Conservation (phyloP, 2,329 filamentous ascomycete genomes). For the Fusarium odoratissimum region DNA sequence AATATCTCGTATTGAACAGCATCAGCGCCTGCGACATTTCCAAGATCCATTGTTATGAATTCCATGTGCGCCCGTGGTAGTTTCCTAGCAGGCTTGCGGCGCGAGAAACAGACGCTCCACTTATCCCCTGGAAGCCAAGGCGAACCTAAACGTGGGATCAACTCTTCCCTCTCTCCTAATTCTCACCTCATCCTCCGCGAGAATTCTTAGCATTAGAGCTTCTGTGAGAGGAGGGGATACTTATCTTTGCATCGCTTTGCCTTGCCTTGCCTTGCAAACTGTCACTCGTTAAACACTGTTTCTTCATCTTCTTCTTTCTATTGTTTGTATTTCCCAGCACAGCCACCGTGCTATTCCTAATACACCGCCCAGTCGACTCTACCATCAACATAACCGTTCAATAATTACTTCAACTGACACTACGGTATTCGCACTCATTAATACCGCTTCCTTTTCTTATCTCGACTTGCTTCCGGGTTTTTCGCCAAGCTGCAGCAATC, state of each 20-base stretch:
- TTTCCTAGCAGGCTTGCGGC: slow-evolving; percentile 8
- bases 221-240: slow-evolving; percentile 40
- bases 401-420: slow-evolving; percentile 27
- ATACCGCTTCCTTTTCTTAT: slow-evolving; percentile 33
- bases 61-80: neutral
- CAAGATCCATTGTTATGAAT: neutral
- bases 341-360: slow-evolving; percentile 26
- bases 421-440: slow-evolving; percentile 38
- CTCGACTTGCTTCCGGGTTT: slow-evolving; percentile 11
- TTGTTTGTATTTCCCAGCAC: slow-evolving; percentile 28
- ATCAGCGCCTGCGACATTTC: neutral
- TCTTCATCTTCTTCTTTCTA: slow-evolving; percentile 18
- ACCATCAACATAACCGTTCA: slow-evolving; percentile 21
- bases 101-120: slow-evolving; percentile 17
- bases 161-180: slow-evolving; percentile 37
- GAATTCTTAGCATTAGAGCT: slow-evolving; percentile 37
- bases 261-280: slow-evolving; percentile 15
- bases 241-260: slow-evolving; percentile 33
- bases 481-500: slow-evolving; percentile 14
- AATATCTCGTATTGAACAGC: neutral
- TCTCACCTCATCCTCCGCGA: slow-evolving; percentile 42
- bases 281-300: slow-evolving; percentile 41
- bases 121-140: slow-evolving; percentile 30
- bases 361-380: slow-evolving; percentile 35
- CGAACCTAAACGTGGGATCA: slow-evolving; percentile 6